phyloP scores from a whole-genome alignment of 805 yeast genomes.

The Starmerella stigmatis region DNA sequence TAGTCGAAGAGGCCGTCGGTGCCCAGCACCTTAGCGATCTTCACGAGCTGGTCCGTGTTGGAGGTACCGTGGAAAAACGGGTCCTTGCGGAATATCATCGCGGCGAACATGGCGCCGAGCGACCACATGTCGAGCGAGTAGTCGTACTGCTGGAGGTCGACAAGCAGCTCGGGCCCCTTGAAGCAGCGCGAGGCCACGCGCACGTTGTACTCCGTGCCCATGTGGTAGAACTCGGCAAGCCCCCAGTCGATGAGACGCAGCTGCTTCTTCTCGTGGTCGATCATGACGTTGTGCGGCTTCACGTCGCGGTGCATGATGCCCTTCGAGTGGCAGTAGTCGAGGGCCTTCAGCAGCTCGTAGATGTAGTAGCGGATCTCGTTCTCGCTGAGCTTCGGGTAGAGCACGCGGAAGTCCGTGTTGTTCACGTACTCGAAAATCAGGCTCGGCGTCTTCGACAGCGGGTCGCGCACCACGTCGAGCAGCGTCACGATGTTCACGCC shows the following conservation, averaged over 20 bases:
- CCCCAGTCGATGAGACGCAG: constrained; percentile 90
- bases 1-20: constrained; percentile 63
- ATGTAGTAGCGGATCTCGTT: constrained; percentile 73
- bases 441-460: constrained; percentile 67
- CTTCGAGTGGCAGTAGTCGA: constrained; percentile 83
- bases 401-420: constrained; percentile 74
- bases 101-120: constrained; percentile 82
- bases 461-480: constrained; percentile 80
- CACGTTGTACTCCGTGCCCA: constrained; percentile 80
- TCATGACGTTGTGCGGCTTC: constrained; percentile 89
- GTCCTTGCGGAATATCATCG: constrained; percentile 77
- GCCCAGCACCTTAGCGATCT: constrained; percentile 79
- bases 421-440: constrained; percentile 75
- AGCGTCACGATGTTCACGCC: constrained; percentile 74
- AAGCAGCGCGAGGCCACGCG: constrained; percentile 86
- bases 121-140: constrained; percentile 87
- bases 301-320: constrained; percentile 94
- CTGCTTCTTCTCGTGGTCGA: constrained; percentile 54
- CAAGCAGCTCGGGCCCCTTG: constrained; percentile 84
- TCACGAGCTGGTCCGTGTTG: constrained; percentile 83
- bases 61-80: constrained; percentile 90
- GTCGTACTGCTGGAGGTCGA: constrained; percentile 74
- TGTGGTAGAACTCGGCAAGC: constrained; percentile 83
- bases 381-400: constrained; percentile 71
- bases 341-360: constrained; percentile 67